Evolutionary conservation across 1,284 basidiomycete genomes (phyloP).

Genomic region (Sanghuangporus weigelae): DNA sequence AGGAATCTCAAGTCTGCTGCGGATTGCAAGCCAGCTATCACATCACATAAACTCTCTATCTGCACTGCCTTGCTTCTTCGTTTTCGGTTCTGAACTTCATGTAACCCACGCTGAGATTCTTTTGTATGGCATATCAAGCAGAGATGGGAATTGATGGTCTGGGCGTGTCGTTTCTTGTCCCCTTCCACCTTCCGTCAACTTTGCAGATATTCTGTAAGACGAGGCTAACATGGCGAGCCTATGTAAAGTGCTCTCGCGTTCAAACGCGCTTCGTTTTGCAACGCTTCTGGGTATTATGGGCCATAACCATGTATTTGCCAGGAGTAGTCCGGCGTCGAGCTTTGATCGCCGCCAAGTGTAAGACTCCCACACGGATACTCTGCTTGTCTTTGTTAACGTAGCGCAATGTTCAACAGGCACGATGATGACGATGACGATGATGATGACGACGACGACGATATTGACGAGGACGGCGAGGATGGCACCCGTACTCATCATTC

Average conservation of each 20-base stretch:
- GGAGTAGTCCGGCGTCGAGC: not conserved
- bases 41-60: too few species aligned
- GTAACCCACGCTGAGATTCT: not conserved
- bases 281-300: not conserved
- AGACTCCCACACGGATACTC: not conserved
- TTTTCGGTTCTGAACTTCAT: not conserved
- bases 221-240: not conserved
- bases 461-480: constrained; percentile 5
- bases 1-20: too few species aligned
- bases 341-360: not conserved
- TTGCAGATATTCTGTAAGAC: too few species aligned
- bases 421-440: not conserved
- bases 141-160: not conserved
- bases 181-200: not conserved
- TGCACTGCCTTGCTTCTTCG: too few species aligned
- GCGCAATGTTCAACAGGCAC: too few species aligned
- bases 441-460: constrained; percentile 5
- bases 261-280: not conserved
- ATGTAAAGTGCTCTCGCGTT: not conserved
- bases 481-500: not conserved
- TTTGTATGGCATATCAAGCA: not conserved
- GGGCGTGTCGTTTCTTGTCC: not conserved
- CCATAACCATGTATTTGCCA: not conserved
- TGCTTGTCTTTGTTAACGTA: too few species aligned
- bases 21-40: too few species aligned